phyloP scores from a whole-genome alignment of 2,329 filamentous ascomycete genomes.

The Apiospora koreana region DNA sequence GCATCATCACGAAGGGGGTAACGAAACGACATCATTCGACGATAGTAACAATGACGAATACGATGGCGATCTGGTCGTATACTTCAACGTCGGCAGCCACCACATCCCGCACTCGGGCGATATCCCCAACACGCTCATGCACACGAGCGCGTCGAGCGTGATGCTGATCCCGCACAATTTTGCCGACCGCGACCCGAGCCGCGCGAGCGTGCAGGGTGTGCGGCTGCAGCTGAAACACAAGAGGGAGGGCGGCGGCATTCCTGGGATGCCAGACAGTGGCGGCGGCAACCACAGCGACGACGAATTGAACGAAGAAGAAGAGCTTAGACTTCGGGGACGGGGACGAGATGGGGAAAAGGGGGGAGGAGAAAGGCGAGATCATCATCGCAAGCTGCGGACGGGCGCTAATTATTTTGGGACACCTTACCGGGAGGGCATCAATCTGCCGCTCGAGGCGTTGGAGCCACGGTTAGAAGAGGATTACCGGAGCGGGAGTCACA shows the following conservation, averaged over 20 bases:
- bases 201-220: conserved; percentile 28
- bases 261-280: conserved; percentile 15
- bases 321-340: not conserved
- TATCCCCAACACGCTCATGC: conserved; percentile 46
- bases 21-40: conserved; percentile 20
- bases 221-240: conserved; percentile 20
- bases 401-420: conserved; percentile 22
- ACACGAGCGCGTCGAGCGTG: conserved; percentile 39
- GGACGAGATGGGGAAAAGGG: not conserved
- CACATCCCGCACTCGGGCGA: conserved; percentile 44
- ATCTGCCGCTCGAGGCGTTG: conserved; percentile 14
- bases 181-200: conserved; percentile 36
- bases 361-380: not conserved
- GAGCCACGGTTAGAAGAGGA: conserved; percentile 16
- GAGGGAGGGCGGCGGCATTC: conserved; percentile 18
- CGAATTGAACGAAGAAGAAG: not conserved
- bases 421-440: conserved; percentile 18
- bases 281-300: not conserved
- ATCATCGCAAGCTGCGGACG: conserved; percentile 14
- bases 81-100: conserved; percentile 46
- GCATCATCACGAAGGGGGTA: conserved; percentile 16
- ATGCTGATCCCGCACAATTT: conserved; percentile 41
- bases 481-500: conserved; percentile 18
- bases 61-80: conserved; percentile 33
- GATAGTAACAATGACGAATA: conserved; percentile 22